Evolutionary conservation across 2,329 filamentous ascomycete genomes (phyloP), one percentile per base, ranked within the genome.

Genomic region (Diplodia mutila): DNA sequence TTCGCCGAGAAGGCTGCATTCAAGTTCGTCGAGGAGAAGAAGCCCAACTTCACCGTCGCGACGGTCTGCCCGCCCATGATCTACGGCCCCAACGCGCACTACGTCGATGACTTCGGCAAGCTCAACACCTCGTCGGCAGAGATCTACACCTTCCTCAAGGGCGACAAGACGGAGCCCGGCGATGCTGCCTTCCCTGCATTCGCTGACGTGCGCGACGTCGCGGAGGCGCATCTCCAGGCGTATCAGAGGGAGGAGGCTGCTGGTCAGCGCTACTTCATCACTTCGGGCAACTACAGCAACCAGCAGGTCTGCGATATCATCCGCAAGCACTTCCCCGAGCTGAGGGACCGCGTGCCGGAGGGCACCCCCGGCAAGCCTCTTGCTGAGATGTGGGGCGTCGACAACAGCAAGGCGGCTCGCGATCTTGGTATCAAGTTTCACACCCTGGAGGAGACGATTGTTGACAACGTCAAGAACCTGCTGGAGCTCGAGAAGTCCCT

Each of bases 161-260:
- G 46, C 4, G 53, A 39, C 64, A 66, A 25, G 64, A 49, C 23
- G 27, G 54, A 57, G 29, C 14, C 21, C 11, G 64, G 49, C 4
- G 37, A 54, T 7, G 53, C 54, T 12, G 64, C 77, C 1, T 80
- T 83, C 2, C 77, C 78, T 0, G 80, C 80, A 57, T 85, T 80
- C 79, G 77, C 84, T 21, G 83, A 85, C 69, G 83, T 82, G 0
- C 73, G 83, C 8, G 82, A 85, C 70, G 72, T 85, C 2, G 82
- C 83, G 0, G 69, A 73, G 9, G 82, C 81, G 0, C 83, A 85
- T 70, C 77, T 82, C 0, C 76, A 79, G 52, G 81, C 83, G 1
- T 71, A 83, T 1, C 48, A 83, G 14, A 65, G 46, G 61, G 61
- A 65, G 16, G 21, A 29, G 12, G 64, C 64, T 55, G 64, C 64